Evolutionary conservation across 2,329 filamentous ascomycete species (phyloP).

Genomic region (Ascochyta pisi): DNA sequence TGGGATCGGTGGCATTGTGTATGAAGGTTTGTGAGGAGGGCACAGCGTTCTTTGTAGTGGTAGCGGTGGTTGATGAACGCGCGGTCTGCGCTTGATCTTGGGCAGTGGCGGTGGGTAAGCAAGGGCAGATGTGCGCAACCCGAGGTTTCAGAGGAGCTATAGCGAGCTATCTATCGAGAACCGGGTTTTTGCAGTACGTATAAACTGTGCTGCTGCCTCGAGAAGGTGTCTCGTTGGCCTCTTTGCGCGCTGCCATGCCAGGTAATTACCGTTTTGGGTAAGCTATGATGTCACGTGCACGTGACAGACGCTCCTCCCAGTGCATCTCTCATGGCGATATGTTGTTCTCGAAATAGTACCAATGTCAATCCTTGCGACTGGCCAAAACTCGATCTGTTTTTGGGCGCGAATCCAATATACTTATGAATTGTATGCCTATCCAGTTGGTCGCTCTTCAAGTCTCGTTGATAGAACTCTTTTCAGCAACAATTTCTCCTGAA

Average conservation of each 20-base stretch:
- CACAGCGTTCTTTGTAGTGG: neutral
- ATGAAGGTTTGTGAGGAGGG: neutral
- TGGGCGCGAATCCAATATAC: too few species aligned
- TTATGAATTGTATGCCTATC: too few species aligned
- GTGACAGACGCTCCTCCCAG: neutral
- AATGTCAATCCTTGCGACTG: neutral
- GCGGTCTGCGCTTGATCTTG: neutral
- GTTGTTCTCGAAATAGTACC: neutral
- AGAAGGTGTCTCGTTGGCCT: slow-evolving; percentile 23
- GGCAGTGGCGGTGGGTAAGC: neutral
- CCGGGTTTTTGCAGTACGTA: neutral
- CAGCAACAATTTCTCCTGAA: too few species aligned
- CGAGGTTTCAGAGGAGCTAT: neutral
- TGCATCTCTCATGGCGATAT: neutral
- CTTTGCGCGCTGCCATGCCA: slow-evolving; percentile 15
- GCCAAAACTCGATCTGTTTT: too few species aligned
- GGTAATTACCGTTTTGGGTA: slow-evolving; percentile 30
- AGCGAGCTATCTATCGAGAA: neutral
- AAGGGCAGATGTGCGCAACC: neutral
- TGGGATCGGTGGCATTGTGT: slow-evolving; percentile 55
- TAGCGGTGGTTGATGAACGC: neutral
- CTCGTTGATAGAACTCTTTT: too few species aligned
- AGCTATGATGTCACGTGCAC: slow-evolving; percentile 35
- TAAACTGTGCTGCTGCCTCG: slow-evolving; percentile 33
- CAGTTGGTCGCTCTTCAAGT: too few species aligned